Evolutionary conservation across 2,329 filamentous ascomycete genomes (phyloP), one percentile per base, ranked within the genome.

Genomic region (Paraconiothyrium sp.): DNA sequence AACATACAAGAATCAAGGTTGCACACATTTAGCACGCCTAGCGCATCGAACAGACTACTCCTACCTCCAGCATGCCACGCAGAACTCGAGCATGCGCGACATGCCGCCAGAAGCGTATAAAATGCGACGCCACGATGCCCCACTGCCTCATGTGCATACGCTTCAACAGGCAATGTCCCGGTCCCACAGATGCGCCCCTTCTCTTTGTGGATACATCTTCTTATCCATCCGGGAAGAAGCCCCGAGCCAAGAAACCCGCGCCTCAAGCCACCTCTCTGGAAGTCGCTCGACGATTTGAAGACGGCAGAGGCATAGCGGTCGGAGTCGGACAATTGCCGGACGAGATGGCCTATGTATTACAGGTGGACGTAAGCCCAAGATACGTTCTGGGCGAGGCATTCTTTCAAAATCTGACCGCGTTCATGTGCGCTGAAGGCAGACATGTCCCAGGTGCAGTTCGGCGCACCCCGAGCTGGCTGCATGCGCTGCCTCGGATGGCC

Each of bases 31-130:
- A n/a, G 11, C 11, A 37, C 22, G 20, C n/a, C n/a, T 41, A n/a
- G 11, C 11, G 4, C 7, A 30, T 41, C 34, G n/a, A 16, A 13
- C 50, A 41, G 16, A 41, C n/a, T 14, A 13, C 22, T 8, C 34
- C 35, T 4, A 13, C 32, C 24, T n/a, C 32, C 34, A 54, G 11
- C 13, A 70, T 70, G 67, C 61, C 66, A 27, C 62, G 64, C 27
- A 54, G 68, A 59, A 68, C 63, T 30, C 62, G 61, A 62, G 62
- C 68, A 22, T 70, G 65, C 57, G 67, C 64, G 10, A 64, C 62
- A 37, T 72, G 68, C 56, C 67, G 68, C 20, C 59, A 66, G 41
- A 70, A 67, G 54, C 65, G 69, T n/a, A 71, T 72, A 41, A 71
- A 69, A 61, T 72, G 69, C 61, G 69, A 72, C 35, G 67, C 62